Conservation (phyloP, 2,329 filamentous ascomycete genomes). For the Fusarium torreyae region DNA sequence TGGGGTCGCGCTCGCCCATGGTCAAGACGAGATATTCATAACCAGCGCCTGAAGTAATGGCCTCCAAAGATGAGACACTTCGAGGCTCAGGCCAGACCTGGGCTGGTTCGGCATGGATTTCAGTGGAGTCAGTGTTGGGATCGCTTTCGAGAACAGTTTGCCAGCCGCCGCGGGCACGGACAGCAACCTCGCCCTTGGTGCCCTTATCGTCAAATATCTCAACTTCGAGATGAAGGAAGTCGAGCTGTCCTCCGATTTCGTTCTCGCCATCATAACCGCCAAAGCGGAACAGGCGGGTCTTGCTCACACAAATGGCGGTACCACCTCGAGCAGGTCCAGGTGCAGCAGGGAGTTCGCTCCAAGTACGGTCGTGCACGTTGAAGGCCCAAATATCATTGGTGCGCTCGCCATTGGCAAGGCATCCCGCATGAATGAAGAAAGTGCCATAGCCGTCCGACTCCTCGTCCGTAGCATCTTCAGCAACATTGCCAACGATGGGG, state of each 20-base stretch:
- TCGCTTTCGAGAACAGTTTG: constrained; percentile 63
- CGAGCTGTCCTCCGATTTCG: constrained; percentile 80
- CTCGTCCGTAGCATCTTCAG: constrained; percentile 71
- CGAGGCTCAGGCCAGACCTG: constrained; percentile 67
- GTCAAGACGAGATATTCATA: constrained; percentile 74
- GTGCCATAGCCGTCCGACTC: constrained; percentile 75
- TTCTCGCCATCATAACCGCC: constrained; percentile 82
- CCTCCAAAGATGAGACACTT: constrained; percentile 68
- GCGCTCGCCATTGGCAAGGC: constrained; percentile 73
- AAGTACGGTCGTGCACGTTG: constrained; percentile 73
- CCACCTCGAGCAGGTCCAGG: constrained; percentile 78
- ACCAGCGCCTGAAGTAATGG: constrained; percentile 71
- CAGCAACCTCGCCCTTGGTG: constrained; percentile 64
- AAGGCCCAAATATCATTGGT: constrained; percentile 84
- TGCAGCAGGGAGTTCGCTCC: constrained; percentile 78
- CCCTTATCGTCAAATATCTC: constrained; percentile 68
- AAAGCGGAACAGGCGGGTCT: constrained; percentile 80
- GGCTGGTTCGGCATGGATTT: constrained; percentile 53
- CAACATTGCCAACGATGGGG: constrained; percentile 71
- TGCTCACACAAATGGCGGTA: constrained; percentile 74
- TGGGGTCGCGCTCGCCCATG: constrained; percentile 70
- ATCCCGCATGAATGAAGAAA: constrained; percentile 84
- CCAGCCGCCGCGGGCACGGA: constrained; percentile 69
- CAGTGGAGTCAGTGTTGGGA: constrained; percentile 52
- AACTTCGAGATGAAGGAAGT: constrained; percentile 73